These are phyloP conservation scores for Cryptococcus hybrid DNA, from an alignment of 1,284 basidiomycete species.

Conservation along the genomic window DNA sequence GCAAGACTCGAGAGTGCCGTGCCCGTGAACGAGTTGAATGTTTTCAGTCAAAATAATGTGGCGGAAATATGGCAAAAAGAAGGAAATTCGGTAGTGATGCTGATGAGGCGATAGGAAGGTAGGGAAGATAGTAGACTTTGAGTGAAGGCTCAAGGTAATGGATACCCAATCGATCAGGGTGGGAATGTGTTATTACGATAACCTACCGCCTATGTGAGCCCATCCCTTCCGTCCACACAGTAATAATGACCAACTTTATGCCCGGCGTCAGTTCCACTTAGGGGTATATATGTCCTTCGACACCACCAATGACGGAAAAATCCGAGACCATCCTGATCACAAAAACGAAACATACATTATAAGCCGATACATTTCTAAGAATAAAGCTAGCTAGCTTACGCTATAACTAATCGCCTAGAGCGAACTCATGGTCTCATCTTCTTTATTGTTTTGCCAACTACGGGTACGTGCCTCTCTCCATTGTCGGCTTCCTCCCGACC, in stretches of 20 bases:
- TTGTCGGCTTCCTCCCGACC: conserved; percentile 13
- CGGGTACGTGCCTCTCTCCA: neutral
- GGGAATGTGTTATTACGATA: conserved; percentile 91
- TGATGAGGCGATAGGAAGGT: conserved; percentile 80
- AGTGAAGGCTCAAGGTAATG: conserved; percentile 79
- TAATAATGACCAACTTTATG: conserved; percentile 65
- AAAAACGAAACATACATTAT: conserved; percentile 11
- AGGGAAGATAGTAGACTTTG: conserved; percentile 94
- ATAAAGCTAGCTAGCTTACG: conserved; percentile 20
- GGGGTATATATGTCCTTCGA: conserved; percentile 95
- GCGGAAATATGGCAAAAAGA: conserved; percentile 87
- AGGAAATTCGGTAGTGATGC: conserved; percentile 96
- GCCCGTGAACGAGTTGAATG: conserved; percentile 86
- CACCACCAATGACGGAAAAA: conserved; percentile 90
- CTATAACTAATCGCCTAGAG: conserved; percentile 23
- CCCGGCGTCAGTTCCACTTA: conserved; percentile 80
- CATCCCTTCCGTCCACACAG: neutral
- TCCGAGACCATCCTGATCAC: conserved; percentile 76
- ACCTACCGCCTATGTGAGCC: conserved; percentile 58
- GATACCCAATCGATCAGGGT: conserved; percentile 81
- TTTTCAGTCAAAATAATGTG: conserved; percentile 84
- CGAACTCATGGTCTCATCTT: too few species aligned
- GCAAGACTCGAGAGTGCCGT: conserved; percentile 87
- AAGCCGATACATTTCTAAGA: conserved; percentile 14
- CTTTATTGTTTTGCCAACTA: neutral